Conservation (phyloP, 768 basidiomycete genomes). For the Terana coerulea region DNA sequence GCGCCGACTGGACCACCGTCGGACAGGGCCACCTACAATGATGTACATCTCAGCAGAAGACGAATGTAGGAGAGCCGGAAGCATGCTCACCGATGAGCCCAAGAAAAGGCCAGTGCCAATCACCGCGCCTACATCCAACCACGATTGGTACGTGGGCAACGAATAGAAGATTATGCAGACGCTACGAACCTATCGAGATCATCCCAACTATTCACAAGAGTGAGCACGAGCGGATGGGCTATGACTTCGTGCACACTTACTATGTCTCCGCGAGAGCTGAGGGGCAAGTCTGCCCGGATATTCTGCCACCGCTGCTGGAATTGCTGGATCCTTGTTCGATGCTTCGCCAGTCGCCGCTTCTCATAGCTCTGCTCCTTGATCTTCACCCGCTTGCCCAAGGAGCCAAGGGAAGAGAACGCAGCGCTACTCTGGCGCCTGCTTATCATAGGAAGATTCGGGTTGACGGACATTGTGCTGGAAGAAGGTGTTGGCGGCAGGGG, state of each 20-base stretch:
- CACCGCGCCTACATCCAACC: conserved; percentile 26
- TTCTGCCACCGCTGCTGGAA: conserved; percentile 19
- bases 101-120: conserved; percentile 41
- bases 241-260: conserved; percentile 8
- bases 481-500: no score
- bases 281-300: conserved; percentile 17
- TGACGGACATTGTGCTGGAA: no score
- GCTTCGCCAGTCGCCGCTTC: no score
- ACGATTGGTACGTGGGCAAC: neutral
- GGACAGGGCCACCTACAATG: conserved; percentile 34
- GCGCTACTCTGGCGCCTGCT: no score
- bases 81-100: conserved; percentile 20
- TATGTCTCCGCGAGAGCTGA: conserved; percentile 21
- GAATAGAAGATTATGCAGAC: neutral
- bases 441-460: no score
- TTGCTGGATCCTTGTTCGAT: no score
- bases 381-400: no score
- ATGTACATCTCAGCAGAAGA: no score
- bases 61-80: no score
- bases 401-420: no score
- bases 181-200: conserved; percentile 21
- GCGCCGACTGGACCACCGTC: conserved; percentile 52
- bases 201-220: conserved; percentile 19
- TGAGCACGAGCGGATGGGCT: neutral
- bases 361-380: no score